These are phyloP conservation scores for Fistulifera pelliculosa DNA, from an alignment of 108 stramenopile species.

Conservation along the genomic window DNA sequence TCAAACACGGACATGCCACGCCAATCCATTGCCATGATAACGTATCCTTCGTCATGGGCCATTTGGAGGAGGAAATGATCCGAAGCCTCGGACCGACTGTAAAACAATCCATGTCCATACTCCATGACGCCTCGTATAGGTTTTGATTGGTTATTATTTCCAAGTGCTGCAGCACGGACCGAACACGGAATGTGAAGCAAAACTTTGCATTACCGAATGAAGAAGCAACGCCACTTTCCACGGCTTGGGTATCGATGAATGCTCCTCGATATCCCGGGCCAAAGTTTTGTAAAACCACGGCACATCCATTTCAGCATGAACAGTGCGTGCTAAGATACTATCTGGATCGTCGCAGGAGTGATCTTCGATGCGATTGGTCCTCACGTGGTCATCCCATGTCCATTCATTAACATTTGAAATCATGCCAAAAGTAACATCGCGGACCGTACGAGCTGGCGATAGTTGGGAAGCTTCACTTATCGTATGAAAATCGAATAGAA, in stretches of 20 bases:
- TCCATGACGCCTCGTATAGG: slow-evolving; percentile 46
- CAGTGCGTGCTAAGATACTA: slow-evolving; percentile 26
- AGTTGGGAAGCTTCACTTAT: slow-evolving; percentile 38
- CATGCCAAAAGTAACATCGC: slow-evolving; percentile 26
- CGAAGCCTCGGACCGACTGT: slow-evolving; percentile 29
- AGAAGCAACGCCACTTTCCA: slow-evolving; percentile 3
- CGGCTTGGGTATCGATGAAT: slow-evolving; percentile 16
- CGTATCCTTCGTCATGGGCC: slow-evolving; percentile 40
- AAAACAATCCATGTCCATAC: slow-evolving; percentile 74
- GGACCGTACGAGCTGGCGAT: slow-evolving; percentile 23
- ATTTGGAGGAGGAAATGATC: slow-evolving; percentile 20
- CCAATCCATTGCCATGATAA: slow-evolving; percentile 47
- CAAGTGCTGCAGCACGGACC: slow-evolving; percentile 13
- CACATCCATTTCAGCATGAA: slow-evolving; percentile 50
- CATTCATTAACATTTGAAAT: slow-evolving; percentile 15
- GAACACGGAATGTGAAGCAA: slow-evolving; percentile 62
- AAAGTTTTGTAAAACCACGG: slow-evolving; percentile 42
- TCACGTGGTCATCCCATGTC: slow-evolving; percentile 24
- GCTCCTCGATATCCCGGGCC: slow-evolving; percentile 25
- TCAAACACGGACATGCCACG: slow-evolving; percentile 47
- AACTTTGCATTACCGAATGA: slow-evolving; percentile 40
- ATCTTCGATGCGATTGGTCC: slow-evolving; percentile 14
- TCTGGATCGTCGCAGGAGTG: slow-evolving; percentile 8
- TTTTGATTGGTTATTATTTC: slow-evolving; percentile 9
- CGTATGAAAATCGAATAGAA: slow-evolving; percentile 56